Conservation (phyloP, 169 alveolate species). For the Plasmodium coatneyi region DNA sequence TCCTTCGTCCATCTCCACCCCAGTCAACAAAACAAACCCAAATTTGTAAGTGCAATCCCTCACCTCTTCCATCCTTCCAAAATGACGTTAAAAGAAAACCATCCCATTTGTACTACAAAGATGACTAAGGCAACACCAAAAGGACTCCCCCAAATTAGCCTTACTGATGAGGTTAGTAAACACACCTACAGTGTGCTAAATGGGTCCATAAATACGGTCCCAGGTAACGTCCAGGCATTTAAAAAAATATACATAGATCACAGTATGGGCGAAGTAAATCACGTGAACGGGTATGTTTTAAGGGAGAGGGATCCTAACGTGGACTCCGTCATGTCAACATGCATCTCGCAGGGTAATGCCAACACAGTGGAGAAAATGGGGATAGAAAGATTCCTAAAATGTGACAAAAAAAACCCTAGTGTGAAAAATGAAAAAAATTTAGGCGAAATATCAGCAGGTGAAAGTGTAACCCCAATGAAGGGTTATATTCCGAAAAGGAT, state of each 20-base stretch:
- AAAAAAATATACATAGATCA: slow-evolving; percentile 32
- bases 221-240: not conserved
- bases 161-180: not conserved
- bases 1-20: not conserved
- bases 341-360: not conserved
- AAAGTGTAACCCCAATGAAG: not conserved
- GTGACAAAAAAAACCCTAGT: not conserved
- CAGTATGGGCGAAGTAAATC: not conserved
- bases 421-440: not conserved
- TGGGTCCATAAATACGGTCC: not conserved
- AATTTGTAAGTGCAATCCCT: not conserved
- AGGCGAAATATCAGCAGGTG: not conserved
- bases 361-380: not conserved
- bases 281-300: not conserved
- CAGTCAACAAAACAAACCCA: not conserved
- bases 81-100: not conserved
- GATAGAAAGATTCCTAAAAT: not conserved
- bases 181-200: not conserved
- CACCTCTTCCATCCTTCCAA: slow-evolving; percentile 4
- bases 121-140: not conserved
- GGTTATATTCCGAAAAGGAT: not conserved
- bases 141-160: not conserved
- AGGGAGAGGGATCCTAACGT: not conserved
- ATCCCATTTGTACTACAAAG: not conserved
- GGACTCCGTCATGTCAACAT: not conserved